phyloP scores from a whole-genome alignment of 176 grass and related monocot genomes.

The Eleusine indica region DNA sequence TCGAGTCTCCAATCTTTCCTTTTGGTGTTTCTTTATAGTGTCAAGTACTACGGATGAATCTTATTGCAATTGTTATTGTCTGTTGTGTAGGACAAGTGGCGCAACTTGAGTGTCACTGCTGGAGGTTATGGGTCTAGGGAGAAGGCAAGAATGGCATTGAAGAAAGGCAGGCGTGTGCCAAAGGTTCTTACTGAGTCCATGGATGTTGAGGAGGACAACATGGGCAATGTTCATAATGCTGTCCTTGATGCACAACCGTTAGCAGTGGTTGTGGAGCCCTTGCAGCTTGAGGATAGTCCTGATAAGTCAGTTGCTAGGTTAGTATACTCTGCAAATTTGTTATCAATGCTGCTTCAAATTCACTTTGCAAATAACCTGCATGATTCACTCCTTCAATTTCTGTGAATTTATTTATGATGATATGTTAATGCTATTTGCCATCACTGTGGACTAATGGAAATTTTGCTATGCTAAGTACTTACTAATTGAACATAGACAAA shows the following conservation, averaged over 20 bases:
- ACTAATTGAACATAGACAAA: background rate
- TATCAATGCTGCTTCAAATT: background rate
- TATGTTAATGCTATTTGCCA: background rate
- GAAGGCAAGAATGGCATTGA: constrained; percentile 68
- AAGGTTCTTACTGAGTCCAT: constrained; percentile 53
- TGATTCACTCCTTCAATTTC: constrained; percentile 8
- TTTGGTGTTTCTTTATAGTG: background rate
- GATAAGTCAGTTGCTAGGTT: constrained; percentile 71
- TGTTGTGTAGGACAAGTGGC: constrained; percentile 84
- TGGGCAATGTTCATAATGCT: constrained; percentile 30
- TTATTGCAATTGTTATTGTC: constrained; percentile 16
- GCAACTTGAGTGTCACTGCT: constrained; percentile 83
- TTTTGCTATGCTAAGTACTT: background rate
- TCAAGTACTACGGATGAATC: constrained; percentile 5
- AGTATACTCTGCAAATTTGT: constrained; percentile 36
- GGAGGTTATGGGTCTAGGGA: constrained; percentile 82
- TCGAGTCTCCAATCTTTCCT: background rate
- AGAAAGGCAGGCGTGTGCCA: constrained; percentile 51
- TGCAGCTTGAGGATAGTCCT: constrained; percentile 40
- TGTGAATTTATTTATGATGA: constrained; percentile 5
- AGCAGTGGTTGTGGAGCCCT: constrained; percentile 52
- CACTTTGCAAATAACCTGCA: constrained; percentile 4
- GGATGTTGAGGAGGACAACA: constrained; percentile 36
- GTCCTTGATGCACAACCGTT: constrained; percentile 64
- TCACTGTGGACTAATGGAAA: background rate